Base-by-base conservation (phyloP, 257 asterid species). In the Cynanchum wilfordii region DNA sequence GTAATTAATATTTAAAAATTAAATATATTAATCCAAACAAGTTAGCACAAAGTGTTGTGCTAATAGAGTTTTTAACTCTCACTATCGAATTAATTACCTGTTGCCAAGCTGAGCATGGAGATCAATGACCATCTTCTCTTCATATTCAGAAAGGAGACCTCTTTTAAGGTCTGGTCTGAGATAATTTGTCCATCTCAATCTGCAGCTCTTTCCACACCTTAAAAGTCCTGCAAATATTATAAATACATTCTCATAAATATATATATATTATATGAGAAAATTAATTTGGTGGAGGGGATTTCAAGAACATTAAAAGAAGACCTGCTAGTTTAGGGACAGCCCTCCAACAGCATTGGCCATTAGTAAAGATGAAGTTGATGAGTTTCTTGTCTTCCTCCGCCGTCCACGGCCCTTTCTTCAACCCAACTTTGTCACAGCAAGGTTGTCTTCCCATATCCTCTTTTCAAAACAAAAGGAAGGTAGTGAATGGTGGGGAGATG, bases 341-440 rank as follows among this genome's bases (percentile, higher is more conserved):
- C 74, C 98, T 87, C 98, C 98, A 93, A 84, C 97, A 93, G 82
- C 97, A 89, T 88, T 93, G 98, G 82, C 96, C 98, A 81, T 93
- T 91, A 50, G 76, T 78, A 42, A 89, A 88, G 45, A 93, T 89
- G 89, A 93, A 93, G 75, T 70, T 83, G 79, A 89, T 86, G 78
- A 93, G 93, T 47, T 91, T 93, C 82, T 84, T 84, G 79, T 93
- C 98, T 82, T 93, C 98, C 2, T 93, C 98, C 66, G 86, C 82
- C 33, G 97, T 91, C 98, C 98, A 93, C 55, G 98, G 96, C 54
- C 98, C 98, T 80, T 91, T 91, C 89, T 93, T 93, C 68, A 93
- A 84, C 70, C 98, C 98, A 25, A 91, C 91, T 81, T 89, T 93
- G 73, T 93, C 98, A 79, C 98, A 93, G 66, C 98, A 93, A 30